Percentiles rank a stretch among this genome's conserved stretches.
Evolutionary conservation across 2,329 filamentous ascomycete genomes (phyloP).

Genomic region (Tolypocladium tropicale): DNA sequence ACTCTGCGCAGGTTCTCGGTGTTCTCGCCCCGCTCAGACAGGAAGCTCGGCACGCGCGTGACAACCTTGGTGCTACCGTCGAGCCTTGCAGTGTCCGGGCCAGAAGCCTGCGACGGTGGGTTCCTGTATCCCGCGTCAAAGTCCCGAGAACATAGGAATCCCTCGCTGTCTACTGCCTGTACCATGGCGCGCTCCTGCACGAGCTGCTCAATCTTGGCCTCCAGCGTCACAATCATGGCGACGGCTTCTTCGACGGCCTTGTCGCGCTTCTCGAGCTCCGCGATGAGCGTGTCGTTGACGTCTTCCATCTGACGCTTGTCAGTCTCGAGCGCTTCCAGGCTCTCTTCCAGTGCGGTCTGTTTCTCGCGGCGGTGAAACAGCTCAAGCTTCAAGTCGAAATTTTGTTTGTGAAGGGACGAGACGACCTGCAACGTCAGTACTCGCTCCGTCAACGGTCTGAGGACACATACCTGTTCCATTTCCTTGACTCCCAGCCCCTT

Average conservation of each 20-base stretch:
- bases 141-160: constrained; percentile 20
- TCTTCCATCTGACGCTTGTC: constrained; percentile 44
- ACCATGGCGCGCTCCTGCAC: constrained; percentile 43
- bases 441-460: not conserved
- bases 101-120: constrained; percentile 7
- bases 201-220: constrained; percentile 47
- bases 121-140: constrained; percentile 17
- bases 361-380: constrained; percentile 58
- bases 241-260: constrained; percentile 63
- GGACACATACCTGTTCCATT: constrained; percentile 48
- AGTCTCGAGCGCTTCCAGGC: constrained; percentile 42
- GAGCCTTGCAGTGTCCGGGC: constrained; percentile 9
- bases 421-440: constrained; percentile 36
- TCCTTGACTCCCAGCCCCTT: constrained; percentile 55
- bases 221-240: constrained; percentile 55
- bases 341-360: constrained; percentile 48
- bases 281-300: constrained; percentile 46
- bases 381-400: constrained; percentile 68
- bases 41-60: constrained; percentile 52
- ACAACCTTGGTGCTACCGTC: constrained; percentile 28
- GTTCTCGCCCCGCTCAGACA: constrained; percentile 48
- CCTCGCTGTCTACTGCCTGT: constrained; percentile 35
- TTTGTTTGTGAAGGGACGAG: constrained; percentile 62
- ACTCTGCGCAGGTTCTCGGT: constrained; percentile 52
- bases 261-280: constrained; percentile 57